Base-by-base conservation (phyloP, 1,284 basidiomycete species). In the Puccinia horiana region DNA sequence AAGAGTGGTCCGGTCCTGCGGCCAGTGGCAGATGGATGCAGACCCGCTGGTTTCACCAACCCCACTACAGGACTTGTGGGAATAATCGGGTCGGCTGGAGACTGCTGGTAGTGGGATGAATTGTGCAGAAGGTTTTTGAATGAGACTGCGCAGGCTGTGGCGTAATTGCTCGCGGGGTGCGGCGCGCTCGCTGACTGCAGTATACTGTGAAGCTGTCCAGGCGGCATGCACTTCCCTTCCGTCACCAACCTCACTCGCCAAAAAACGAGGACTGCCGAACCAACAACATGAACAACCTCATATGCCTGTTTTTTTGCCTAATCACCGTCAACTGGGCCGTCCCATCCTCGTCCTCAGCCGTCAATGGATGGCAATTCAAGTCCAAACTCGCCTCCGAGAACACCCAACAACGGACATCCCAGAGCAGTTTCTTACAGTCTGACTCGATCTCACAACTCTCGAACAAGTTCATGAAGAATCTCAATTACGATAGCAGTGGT, bases 401-500 rank as follows among this genome's bases (percentile, higher is more conserved):
- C 8, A 20, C 20, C 65, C 35, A 35, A 20, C 23, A 32, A 44
- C 44, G 20, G 67, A 69, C 44, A 23, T 35, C 37, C 23, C 2
- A 47, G 14, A 44, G 26, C 40, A 65, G 67, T 44, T 26, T 77
- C 14, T 52, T 77, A 26, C 76, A 77, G 47, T 77, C 76, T 29
- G 76, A 77, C 63, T 47, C 44, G 3, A 44, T 77, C 40, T 44
- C 76, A 2, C 16, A 42, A 29, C 32, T 77, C 61, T 77, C 76
- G 29, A 52, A 67, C 29, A 58, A 65, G 26, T 77, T 77, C 72
- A 75, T 75, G 72, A 75, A 75, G 35, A 75, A 54, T 23, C 47
- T 54, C 23, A 49, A 63, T 18, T 40, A 35, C 20, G 26, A 65
- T 65, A 23, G 16, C 29, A 65, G 16, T 52, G 49, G 49, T 18